A percentile compares a stretch with the other conserved stretches of the same genome.
Evolutionary conservation across 2,329 filamentous ascomycete species (phyloP).

Genomic region (Endocalyx cinctus): DNA sequence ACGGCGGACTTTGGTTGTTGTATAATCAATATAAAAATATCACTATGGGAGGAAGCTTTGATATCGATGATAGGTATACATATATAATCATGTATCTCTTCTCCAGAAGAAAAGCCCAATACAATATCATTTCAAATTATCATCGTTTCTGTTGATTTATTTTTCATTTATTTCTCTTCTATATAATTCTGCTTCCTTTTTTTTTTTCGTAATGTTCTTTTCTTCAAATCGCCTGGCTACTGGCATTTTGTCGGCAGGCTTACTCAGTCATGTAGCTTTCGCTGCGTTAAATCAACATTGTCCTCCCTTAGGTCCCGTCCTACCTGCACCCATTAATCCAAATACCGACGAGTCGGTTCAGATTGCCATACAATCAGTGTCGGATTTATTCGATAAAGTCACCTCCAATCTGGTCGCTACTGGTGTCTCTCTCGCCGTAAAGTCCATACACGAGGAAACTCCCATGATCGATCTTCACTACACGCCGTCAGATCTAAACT

Average conservation of each 20-base stretch:
- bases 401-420: constrained; percentile 25
- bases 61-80: no score
- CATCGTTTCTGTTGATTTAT: no score
- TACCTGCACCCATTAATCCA: constrained; percentile 32
- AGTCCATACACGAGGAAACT: constrained; percentile 35
- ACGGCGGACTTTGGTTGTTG: no score
- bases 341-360: constrained; percentile 26
- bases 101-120: no score
- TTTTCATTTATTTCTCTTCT: no score
- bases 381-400: constrained; percentile 21
- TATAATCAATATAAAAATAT: no score
- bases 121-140: no score
- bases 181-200: no score
- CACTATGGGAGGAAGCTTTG: no score
- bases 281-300: constrained; percentile 30
- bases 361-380: constrained; percentile 19
- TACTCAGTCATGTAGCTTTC: constrained; percentile 11
- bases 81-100: no score
- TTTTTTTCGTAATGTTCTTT: no score
- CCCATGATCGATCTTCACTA: constrained; percentile 36
- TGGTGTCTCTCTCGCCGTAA: constrained; percentile 34
- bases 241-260: constrained; percentile 7
- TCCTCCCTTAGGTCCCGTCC: constrained; percentile 38
- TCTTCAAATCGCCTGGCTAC: no score
- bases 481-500: constrained; percentile 29